Base-by-base conservation (phyloP, 495 filamentous ascomycete species). In the Xylaria flabelliformis region DNA sequence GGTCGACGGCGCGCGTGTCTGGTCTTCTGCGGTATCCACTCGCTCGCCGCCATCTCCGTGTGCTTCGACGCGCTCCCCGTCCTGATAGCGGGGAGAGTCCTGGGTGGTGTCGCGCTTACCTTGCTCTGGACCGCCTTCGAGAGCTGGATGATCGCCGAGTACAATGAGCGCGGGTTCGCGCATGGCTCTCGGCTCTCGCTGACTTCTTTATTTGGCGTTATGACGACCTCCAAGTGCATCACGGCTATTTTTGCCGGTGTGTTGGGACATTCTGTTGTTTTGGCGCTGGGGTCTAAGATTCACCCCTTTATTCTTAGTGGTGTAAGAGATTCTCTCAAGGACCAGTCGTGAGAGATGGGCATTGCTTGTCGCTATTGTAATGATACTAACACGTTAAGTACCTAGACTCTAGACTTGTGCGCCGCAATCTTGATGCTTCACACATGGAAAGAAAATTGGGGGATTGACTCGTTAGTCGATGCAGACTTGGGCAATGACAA, bases 111-210 rank as follows among this genome's bases (percentile, higher is more conserved):
- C 42, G 77, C 76, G 26, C 82, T 84, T 32, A 85, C 81, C 3
- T 75, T 87, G 4, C 76, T 86, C 46, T 87, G 84, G 75, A 83
- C 79, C 17, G 81, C 77, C 10, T 85, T 85, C 69, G 83, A 87
- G 74, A 83, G 82, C 61, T 87, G 84, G 84, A 84, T 87, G 83
- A 79, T 86, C 46, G 82, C 85, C 12, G 85, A 86, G 72, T 86
- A 81, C 58, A 79, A 82, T 66, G 61, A 73, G 10, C 75, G 77
- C 34, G 76, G 69, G 17, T 74, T 83, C 7, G 74, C 77, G 41
- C 62, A 12, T 42, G 56, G 70, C 59, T 26, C 69, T 7, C 19
- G 58, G 56, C 67, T 78, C 17, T 73, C 77, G 1, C 67, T 85
- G 29, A 80, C 75, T 42, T 68, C 75, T 46, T 77, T 87, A 61